Evolutionary conservation across 371 early-diverging fungal species (phyloP), one percentile per base, ranked within the genome.

Genomic region (Mucor plumbeus): DNA sequence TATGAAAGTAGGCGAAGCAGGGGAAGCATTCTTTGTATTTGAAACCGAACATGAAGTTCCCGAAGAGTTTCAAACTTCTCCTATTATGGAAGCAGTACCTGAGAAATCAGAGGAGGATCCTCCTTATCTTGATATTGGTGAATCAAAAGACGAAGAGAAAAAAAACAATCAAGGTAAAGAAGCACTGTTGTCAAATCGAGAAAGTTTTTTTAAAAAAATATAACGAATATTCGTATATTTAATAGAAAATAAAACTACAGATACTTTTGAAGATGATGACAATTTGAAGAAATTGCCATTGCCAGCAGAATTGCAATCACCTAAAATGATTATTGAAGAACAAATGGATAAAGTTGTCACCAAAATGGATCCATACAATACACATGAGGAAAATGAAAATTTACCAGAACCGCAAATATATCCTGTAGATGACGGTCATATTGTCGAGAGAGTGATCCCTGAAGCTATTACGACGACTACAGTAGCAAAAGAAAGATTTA

Each of bases 1-100:
- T 10, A 99, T 99, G 98, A 97, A 96, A 66, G 89, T 99, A 5
- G 98, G 99, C n/a, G 97, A 97, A 56, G 94, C 96, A 19, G 99
- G 99, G 11, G 99, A 99, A 77, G 95, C 97, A 4, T 99, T 95
- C 78, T 99, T 99, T 84, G 97, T 99, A 13, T 87, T 95, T 54
- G 93, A 94, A 73, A 88, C 95, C 9, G 91, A 92, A 34, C 88
- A 87, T 67, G 85, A 92, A 14, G 95, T 95, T 5, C 94, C 96
- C 9, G 87, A 89, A 57, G 95, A 95, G 72, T 92, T 92, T 69
- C 94, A 91, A 57, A 97, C 97, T 1, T 95, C 95, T 10, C 97
- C 97, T 5, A 86, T 97, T 53, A 85, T 90, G 33, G 86, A 88
- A 41, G 91, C 92, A n/a, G 68, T 75, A 39, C 59, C 77, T n/a